Conservation (phyloP, 805 yeast genomes). For the Candida vartiovaarae region DNA sequence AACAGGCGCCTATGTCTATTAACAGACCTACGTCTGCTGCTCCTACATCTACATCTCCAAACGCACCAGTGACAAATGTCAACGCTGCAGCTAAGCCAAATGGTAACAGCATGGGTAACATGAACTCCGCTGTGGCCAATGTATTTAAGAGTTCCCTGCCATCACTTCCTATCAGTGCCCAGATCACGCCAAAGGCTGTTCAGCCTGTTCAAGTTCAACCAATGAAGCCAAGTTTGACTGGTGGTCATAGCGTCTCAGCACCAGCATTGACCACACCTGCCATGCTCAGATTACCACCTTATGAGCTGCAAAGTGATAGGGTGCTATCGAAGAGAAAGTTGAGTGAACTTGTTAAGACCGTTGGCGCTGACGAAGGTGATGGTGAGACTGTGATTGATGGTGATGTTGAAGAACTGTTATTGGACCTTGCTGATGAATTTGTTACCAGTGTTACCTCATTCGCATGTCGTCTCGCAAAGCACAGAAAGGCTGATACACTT, state of each 20-base stretch:
- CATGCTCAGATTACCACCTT: constrained; percentile 65
- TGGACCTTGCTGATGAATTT: constrained; percentile 94
- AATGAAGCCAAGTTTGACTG: constrained; percentile 75
- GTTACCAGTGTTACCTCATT: constrained; percentile 85
- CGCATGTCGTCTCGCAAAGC: constrained; percentile 93
- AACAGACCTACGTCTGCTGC: constrained; percentile 10
- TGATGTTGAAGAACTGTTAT: constrained; percentile 84
- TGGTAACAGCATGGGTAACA: constrained; percentile 20
- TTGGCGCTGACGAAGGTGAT: constrained; percentile 84
- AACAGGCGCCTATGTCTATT: constrained; percentile 3
- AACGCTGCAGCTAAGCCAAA: constrained; percentile 42
- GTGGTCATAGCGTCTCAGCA: constrained; percentile 71
- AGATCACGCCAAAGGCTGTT: constrained; percentile 58
- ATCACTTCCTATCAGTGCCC: constrained; percentile 64
- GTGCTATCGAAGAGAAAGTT: constrained; percentile 86
- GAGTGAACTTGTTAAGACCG: constrained; percentile 76
- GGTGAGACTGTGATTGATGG: constrained; percentile 89
- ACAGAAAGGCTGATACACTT: constrained; percentile 78
- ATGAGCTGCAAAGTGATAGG: constrained; percentile 74
- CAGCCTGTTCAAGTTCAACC: constrained; percentile 59
- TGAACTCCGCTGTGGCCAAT: constrained; percentile 21
- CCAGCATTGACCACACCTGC: constrained; percentile 75
- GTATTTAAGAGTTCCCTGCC: constrained; percentile 43
- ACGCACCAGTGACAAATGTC: constrained; percentile 37
- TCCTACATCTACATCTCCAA: constrained; percentile 22